Percentiles rank a stretch among this genome's conserved stretches.
These are phyloP conservation scores for Plantago ovata DNA, from an alignment of 257 asterid species.

Conservation along the genomic window DNA sequence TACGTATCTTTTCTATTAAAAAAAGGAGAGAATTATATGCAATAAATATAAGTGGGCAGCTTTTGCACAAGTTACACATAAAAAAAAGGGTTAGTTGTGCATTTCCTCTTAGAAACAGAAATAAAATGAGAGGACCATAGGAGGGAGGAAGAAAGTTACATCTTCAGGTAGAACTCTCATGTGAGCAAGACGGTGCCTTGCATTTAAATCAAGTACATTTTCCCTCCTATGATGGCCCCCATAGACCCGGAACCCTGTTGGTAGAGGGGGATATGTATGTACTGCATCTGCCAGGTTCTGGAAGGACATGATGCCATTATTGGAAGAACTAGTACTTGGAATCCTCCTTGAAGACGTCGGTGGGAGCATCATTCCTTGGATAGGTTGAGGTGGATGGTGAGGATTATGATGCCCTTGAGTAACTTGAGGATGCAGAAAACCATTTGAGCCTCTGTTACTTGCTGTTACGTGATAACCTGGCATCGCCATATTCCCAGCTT, in stretches of 20 bases:
- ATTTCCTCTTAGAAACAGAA: background rate
- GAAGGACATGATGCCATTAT: constrained; percentile 32
- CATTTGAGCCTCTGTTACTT: constrained; percentile 32
- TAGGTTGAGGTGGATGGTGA: constrained; percentile 43
- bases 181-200: constrained; percentile 51
- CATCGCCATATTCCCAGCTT: constrained; percentile 36
- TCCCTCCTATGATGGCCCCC: constrained; percentile 59
- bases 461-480: constrained; percentile 48
- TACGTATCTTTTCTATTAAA: no score
- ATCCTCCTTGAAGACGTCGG: constrained; percentile 38
- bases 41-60: no score
- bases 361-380: constrained; percentile 30
- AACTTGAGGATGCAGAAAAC: constrained; percentile 40
- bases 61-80: no score
- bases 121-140: constrained; percentile 5
- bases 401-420: constrained; percentile 41
- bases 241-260: constrained; percentile 45
- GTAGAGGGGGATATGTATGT: constrained; percentile 54
- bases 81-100: no score
- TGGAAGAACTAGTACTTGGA: constrained; percentile 30
- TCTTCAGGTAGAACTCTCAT: constrained; percentile 77
- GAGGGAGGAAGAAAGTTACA: constrained; percentile 32
- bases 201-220: constrained; percentile 35
- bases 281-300: constrained; percentile 45
- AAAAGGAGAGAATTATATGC: no score